Percentiles rank a stretch among this genome's conserved stretches.
These are phyloP conservation scores for Tolypocladium amazonense DNA, from an alignment of 2,329 filamentous ascomycete species.

Conservation along the genomic window DNA sequence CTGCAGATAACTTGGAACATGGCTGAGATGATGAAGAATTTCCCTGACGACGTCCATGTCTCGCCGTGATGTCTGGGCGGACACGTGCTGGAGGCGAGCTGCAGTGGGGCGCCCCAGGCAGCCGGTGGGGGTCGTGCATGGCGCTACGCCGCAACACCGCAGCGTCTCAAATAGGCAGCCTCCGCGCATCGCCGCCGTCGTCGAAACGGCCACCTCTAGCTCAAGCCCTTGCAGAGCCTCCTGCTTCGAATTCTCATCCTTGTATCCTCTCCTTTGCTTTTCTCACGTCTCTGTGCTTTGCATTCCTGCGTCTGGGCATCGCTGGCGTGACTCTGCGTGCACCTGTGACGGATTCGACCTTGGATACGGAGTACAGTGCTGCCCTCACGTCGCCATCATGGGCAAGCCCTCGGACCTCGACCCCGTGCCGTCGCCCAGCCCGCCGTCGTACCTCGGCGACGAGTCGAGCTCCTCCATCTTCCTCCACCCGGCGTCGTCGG, in stretches of 20 bases:
- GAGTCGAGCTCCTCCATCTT: conserved; percentile 8
- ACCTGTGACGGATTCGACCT: background rate
- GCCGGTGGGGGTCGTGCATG: background rate
- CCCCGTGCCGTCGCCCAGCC: conserved; percentile 4
- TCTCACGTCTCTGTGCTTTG: background rate
- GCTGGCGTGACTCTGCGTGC: background rate
- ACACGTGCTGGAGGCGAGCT: background rate
- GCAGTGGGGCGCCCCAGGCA: background rate
- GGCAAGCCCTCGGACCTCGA: conserved; percentile 13
- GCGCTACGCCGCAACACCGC: background rate
- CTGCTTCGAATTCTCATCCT: background rate
- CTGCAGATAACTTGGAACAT: background rate
- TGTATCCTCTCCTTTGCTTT: background rate
- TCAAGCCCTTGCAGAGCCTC: background rate
- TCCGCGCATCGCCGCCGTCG: background rate
- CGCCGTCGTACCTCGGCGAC: conserved; percentile 12
- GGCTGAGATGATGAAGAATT: background rate
- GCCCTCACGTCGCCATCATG: conserved; percentile 7
- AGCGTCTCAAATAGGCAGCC: background rate
- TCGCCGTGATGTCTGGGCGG: background rate
- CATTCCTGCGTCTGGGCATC: background rate
- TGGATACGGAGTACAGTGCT: background rate
- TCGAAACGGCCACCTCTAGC: background rate
- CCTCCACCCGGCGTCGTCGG: background rate
- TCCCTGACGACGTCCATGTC: background rate